Base-by-base conservation (phyloP, 2,329 filamentous ascomycete genomes). In the Pezicula neosporulosa region DNA sequence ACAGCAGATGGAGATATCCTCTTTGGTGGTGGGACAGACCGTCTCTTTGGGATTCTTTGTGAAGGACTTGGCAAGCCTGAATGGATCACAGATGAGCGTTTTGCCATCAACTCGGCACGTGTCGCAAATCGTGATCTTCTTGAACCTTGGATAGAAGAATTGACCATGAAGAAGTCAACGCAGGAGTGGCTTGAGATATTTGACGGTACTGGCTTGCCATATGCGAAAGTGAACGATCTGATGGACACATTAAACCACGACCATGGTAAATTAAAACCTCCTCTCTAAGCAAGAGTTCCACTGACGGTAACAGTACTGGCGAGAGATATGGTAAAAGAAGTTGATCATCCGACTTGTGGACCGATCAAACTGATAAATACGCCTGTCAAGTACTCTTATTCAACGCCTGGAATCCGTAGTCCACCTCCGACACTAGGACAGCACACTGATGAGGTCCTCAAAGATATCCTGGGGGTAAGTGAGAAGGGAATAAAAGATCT, bases 191-290 rank as follows among this genome's bases (percentile, higher is more conserved):
- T 97, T 5, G 80, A 85, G 2, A 74, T 91, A 1, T 84, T 97
- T 37, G 90, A 96, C 62, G 90, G 89, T n/a, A 87, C 81, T 52
- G 92, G 93, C 5, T 86, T 97, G 86, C 93, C 93, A 0, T 97
- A 93, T 65, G 89, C 92, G 0, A 90, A 92, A 2, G 87, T 97
- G 61, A 97, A 97, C 64, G 92, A 97, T 64, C 83, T 97, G 10
- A 87, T 93, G 68, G 81, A 78, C 18, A 89, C 93, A 0, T 72
- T 97, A 47, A 84, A 87, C 54, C 90, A 96, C 65, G 81, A 85
- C 54, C 93, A 97, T 70, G 90, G 56, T 60, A 49, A 39, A 49
- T 50, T 15, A 8, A 30, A 13, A 2, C 15, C 21, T 36, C 3
- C 37, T 18, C n/a, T 9, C 37, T 4, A 7, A 16, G 18, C n/a